Conservation (phyloP, 371 early-diverging fungal genomes). For the Mucor plumbeus region DNA sequence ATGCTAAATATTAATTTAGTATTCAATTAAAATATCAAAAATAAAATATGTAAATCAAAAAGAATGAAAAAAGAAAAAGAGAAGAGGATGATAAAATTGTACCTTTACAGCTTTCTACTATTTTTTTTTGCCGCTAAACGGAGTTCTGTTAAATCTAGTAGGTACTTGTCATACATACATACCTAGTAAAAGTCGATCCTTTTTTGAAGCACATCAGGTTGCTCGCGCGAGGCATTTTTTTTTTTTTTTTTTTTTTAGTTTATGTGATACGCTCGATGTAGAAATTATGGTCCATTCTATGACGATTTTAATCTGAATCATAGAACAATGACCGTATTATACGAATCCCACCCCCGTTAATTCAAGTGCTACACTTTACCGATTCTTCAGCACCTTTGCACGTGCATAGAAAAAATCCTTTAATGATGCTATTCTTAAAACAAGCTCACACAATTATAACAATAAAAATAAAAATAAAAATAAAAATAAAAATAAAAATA, state of each 20-base stretch:
- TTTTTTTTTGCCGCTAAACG: slow-evolving; percentile 5
- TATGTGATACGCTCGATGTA: neutral
- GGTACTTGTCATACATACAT: slow-evolving; percentile 1
- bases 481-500: too few relatives aligned
- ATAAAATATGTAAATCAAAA: neutral
- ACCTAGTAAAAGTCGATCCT: slow-evolving; percentile 8
- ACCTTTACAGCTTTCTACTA: neutral
- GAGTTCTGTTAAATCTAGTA: slow-evolving; percentile 1
- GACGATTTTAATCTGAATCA: neutral
- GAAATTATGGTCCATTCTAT: neutral
- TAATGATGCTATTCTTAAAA: neutral
- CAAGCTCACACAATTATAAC: too few relatives aligned
- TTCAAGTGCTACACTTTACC: neutral
- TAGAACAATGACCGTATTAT: neutral
- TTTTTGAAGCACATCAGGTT: slow-evolving; percentile 3
- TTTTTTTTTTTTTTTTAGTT: neutral
- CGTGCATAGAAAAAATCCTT: neutral
- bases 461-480: too few relatives aligned
- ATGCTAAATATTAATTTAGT: neutral
- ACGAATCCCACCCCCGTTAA: neutral
- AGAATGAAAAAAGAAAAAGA: slow-evolving; percentile 1
- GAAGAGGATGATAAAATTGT: neutral
- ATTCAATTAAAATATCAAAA: neutral
- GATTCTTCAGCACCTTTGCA: neutral
- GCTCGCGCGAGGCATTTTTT: slow-evolving; percentile 2